Base-by-base conservation (phyloP, 2,329 filamentous ascomycete genomes). In the Apiospora rasikravindrae region DNA sequence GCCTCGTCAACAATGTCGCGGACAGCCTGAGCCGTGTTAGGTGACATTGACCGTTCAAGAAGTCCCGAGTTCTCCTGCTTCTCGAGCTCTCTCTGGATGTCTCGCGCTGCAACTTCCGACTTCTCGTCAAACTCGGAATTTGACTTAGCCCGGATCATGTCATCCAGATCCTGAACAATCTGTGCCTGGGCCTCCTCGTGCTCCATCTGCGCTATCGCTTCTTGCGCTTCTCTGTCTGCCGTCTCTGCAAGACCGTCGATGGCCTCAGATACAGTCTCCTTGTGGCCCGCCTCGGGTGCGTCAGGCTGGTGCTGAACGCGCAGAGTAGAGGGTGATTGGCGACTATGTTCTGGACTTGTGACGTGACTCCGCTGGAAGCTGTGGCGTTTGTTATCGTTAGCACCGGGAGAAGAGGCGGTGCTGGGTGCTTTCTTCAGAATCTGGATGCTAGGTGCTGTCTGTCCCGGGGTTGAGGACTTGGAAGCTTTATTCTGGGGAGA, bases 191-290 rank as follows among this genome's bases (percentile, higher is more conserved):
- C 82, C 75, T 86, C 83, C 74, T 87, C 84, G 42, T 86, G 81
- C 77, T 88, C 85, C 42, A 86, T 87, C 70, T 88, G 84, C 67
- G 88, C 89, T 71, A 94, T 82, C 66, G 92, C 91, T 78, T 93
- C 88, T 76, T 91, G 90, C 2, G 92, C 91, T 77, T 88, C 86
- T 10, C 82, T 81, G 73, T 88, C 83, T 26, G 82, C 86, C 76
- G 84, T 83, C 69, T 81, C 81, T 61, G 91, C 92, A 74, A 95
- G 85, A 57, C 90, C 91, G 75, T 86, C 88, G 53, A 95, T 86
- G 37, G 92, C 91, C 71, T 94, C 90, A 26, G 92, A 87, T 42
- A 96, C 92, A 69, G 91, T 92, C 81, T 94, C 92, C 75, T 86
- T 89, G 70, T 83, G 80, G 66, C 82, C 78, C 71, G 75, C 75